Conservation (phyloP, 176 grass and related monocot genomes). For the maize (Zea mays) region DNA sequence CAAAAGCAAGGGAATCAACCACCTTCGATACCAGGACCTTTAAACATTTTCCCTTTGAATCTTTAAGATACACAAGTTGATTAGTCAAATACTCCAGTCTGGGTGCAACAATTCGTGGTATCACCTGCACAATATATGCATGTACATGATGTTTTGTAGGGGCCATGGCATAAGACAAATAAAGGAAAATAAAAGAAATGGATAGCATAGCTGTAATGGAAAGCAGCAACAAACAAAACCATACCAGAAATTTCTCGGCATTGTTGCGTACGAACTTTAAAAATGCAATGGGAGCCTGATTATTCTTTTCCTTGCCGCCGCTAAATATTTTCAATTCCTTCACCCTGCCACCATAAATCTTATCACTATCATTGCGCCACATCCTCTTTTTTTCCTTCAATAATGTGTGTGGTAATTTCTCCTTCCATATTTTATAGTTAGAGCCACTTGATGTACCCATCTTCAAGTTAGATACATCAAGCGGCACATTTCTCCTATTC, state of each 20-base stretch:
- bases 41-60: slow-evolving; percentile 40
- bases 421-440: slow-evolving; percentile 25
- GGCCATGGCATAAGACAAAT: background rate
- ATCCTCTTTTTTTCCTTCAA: slow-evolving; percentile 6
- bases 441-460: background rate
- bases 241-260: slow-evolving; percentile 56
- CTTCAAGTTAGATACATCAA: slow-evolving; percentile 16
- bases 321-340: slow-evolving; percentile 10
- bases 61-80: slow-evolving; percentile 45
- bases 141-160: background rate
- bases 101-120: slow-evolving; percentile 42
- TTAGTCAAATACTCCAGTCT: slow-evolving; percentile 34
- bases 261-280: slow-evolving; percentile 46
- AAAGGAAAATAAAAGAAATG: slow-evolving; percentile 13
- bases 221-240: slow-evolving; percentile 20
- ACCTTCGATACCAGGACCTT: slow-evolving; percentile 35
- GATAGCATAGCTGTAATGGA: background rate
- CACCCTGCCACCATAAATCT: background rate
- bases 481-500: background rate
- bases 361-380: background rate
- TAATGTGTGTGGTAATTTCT: background rate
- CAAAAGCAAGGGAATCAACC: slow-evolving; percentile 44
- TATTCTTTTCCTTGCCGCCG: background rate
- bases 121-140: slow-evolving; percentile 46
- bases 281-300: slow-evolving; percentile 24